phyloP scores from a whole-genome alignment of 148 eudicot genomes.

The Silene uniflora region DNA sequence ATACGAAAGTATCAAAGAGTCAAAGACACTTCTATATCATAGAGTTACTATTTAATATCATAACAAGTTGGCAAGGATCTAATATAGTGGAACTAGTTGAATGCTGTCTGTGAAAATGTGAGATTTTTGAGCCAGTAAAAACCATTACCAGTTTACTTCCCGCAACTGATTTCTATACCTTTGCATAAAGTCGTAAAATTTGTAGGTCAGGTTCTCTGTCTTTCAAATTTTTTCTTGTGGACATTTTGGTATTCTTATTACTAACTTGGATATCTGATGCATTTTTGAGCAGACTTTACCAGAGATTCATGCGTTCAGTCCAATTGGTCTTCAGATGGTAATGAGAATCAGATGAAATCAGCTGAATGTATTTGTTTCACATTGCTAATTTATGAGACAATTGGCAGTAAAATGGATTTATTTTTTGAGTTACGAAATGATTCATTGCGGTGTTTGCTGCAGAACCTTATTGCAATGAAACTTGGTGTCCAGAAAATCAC shows the following conservation, averaged over 20 bases:
- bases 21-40: not conserved
- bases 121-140: not conserved
- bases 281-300: slow-evolving; percentile 53
- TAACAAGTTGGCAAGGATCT: not conserved
- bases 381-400: not conserved
- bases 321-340: slow-evolving; percentile 71
- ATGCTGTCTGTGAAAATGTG: not conserved
- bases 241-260: not conserved
- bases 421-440: not conserved
- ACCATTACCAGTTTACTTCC: not conserved
- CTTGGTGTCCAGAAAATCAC: slow-evolving; percentile 91
- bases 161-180: not conserved
- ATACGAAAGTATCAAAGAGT: not conserved
- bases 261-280: slow-evolving; percentile 26
- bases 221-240: not conserved
- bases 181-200: slow-evolving; percentile 9
- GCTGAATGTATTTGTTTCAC: not conserved
- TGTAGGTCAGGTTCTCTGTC: not conserved
- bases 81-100: not conserved
- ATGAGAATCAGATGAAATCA: slow-evolving; percentile 3
- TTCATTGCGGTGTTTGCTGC: slow-evolving; percentile 31
- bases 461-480: slow-evolving; percentile 85
- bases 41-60: not conserved
- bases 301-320: slow-evolving; percentile 54
- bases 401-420: not conserved